These are phyloP conservation scores for Fusarium euwallaceae DNA, from an alignment of 2,329 filamentous ascomycete species.

Conservation along the genomic window DNA sequence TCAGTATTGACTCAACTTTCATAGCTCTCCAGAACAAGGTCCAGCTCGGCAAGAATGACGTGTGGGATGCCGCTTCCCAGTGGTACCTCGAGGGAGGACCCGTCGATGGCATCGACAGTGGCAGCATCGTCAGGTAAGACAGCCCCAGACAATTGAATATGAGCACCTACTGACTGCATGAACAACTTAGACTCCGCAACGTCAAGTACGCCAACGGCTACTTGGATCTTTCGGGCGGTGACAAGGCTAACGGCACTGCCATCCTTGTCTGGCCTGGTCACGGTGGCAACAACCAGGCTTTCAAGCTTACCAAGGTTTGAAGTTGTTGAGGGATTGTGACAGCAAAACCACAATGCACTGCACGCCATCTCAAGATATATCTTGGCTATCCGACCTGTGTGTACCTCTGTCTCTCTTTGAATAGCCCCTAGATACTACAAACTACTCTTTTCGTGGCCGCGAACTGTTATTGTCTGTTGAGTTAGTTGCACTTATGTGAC, in stretches of 20 bases:
- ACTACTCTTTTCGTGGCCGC: neutral
- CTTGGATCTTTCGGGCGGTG: neutral
- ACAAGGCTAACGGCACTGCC: neutral
- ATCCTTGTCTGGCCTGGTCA: neutral
- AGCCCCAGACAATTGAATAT: neutral
- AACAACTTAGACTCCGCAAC: neutral
- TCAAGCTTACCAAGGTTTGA: neutral
- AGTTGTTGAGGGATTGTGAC: neutral
- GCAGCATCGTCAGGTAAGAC: neutral
- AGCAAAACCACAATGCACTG: too few relatives aligned
- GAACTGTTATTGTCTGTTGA: neutral
- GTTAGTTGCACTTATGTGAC: neutral
- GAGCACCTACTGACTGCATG: neutral
- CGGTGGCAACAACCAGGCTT: neutral
- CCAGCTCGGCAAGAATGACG: neutral
- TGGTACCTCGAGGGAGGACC: slow-evolving; percentile 9
- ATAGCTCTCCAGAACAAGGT: neutral
- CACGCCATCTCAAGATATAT: neutral
- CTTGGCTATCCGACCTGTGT: neutral
- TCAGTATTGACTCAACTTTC: neutral
- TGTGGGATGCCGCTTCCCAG: slow-evolving; percentile 11
- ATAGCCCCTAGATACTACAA: neutral
- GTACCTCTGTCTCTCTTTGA: neutral
- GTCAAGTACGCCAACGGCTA: neutral
- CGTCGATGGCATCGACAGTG: neutral